Base-by-base conservation (phyloP, 2,329 filamentous ascomycete genomes). In the Cordyceps javanica region DNA sequence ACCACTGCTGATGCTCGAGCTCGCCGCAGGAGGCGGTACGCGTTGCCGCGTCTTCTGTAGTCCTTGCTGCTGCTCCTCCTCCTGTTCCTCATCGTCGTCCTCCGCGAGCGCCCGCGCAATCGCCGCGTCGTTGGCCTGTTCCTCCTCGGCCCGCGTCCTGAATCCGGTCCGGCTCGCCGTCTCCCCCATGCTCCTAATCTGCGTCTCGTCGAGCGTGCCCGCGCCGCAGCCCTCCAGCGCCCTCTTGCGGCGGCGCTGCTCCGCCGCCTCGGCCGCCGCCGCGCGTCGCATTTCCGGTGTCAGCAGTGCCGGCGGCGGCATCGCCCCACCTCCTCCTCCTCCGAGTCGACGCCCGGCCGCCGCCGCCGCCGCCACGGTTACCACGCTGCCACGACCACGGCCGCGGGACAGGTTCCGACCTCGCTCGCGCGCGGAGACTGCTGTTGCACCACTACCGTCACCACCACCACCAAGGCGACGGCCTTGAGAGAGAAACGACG, bases 41-140 rank as follows among this genome's bases (percentile, higher is more conserved):
- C n/a, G n/a, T n/a, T n/a, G n/a, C n/a, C n/a, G n/a, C n/a, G n/a
- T n/a, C n/a, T n/a, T n/a, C n/a, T n/a, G n/a, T n/a, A n/a, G n/a
- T n/a, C n/a, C n/a, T n/a, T n/a, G n/a, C n/a, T n/a, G n/a, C 13
- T 30, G 46, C 30, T 8, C 44, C 5, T 46, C 7, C 13, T 30
- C 25, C n/a, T 21, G 21, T 19, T 34, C 34, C 19, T 13, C 2
- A 3, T 14, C 44, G 9, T 41, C 44, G 25, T n/a, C 88, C 66
- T 97, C 92, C 75, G 90, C 91, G 32, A 95, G 77, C 0, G 91
- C 91, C 66, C 92, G 85, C 55, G 91, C 85, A 60, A 96, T 96
- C 5, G 92, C 92, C 25, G 83, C 80, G 57, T 96, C 90, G 65
- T 96, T 95, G 3, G 91, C 92, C 64, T 91, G 87, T 57, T 96